Conservation (phyloP, 2,329 filamentous ascomycete species). For the Calonectria pauciramosa region DNA sequence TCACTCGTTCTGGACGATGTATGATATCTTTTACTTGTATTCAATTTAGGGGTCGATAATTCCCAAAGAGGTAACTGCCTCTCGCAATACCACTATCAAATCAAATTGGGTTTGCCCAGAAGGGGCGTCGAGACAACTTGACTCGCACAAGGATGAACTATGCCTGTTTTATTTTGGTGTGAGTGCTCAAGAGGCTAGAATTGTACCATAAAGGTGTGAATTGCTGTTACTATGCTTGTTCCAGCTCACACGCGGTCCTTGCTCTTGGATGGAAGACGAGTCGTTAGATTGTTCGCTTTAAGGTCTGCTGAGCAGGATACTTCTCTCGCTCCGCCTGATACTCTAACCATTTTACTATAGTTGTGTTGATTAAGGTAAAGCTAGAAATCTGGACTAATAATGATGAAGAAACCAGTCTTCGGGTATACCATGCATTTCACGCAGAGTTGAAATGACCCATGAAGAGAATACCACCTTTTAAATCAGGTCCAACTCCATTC, state of each 20-base stretch:
- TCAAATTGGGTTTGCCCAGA: background rate
- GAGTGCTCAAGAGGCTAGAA: no score
- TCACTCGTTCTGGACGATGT: conserved; percentile 6
- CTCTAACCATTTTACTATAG: background rate
- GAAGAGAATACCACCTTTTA: no score
- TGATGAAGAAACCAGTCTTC: background rate
- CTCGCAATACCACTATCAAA: background rate
- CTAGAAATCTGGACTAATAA: no score
- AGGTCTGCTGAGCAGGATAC: background rate
- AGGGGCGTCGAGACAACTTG: background rate
- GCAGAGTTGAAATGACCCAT: no score
- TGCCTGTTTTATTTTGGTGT: background rate
- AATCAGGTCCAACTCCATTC: no score
- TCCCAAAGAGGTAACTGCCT: background rate
- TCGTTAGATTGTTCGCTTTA: no score
- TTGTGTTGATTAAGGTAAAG: background rate
- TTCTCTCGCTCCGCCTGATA: background rate
- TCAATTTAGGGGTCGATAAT: background rate
- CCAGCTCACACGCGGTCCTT: background rate
- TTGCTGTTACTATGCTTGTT: background rate
- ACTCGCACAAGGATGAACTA: background rate
- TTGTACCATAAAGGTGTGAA: no score
- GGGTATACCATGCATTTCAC: background rate
- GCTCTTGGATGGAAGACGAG: background rate
- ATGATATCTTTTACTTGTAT: conserved; percentile 16